Evolutionary conservation across 129 eudicot genomes (phyloP).

Genomic region (Saposhnikovia divaricata): DNA sequence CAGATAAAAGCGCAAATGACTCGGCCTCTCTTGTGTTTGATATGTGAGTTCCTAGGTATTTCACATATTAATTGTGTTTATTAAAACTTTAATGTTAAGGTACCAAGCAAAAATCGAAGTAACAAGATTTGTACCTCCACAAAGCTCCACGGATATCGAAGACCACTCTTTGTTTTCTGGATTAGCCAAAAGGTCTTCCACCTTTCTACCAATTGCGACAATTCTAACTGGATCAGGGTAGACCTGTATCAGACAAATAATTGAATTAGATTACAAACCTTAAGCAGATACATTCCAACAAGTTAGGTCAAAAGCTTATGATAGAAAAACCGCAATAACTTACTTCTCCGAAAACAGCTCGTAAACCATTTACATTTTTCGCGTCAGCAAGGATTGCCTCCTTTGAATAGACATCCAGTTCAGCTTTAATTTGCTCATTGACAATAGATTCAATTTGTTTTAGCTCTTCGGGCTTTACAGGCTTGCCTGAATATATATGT

Average conservation of each 20-base stretch:
- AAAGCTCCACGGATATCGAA: constrained; percentile 79
- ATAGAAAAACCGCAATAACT: constrained; percentile 2
- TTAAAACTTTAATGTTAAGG: neutral
- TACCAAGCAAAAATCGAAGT: neutral
- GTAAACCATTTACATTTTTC: constrained; percentile 61
- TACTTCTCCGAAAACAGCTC: constrained; percentile 99
- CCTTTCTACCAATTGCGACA: constrained; percentile 76
- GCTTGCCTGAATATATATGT: constrained; percentile 65
- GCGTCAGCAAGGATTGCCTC: constrained; percentile 86
- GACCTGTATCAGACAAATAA: constrained; percentile 33
- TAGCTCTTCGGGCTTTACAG: constrained; percentile 77
- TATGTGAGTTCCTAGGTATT: constrained; percentile 72
- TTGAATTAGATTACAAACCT: neutral
- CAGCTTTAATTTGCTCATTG: constrained; percentile 81
- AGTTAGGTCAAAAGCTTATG: neutral
- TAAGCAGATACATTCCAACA: neutral
- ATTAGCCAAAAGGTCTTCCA: constrained; percentile 69
- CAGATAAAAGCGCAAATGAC: constrained; percentile 85
- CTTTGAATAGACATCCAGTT: constrained; percentile 74
- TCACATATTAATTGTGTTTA: neutral
- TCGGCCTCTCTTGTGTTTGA: constrained; percentile 84
- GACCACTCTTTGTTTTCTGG: constrained; percentile 74
- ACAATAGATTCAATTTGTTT: constrained; percentile 74
- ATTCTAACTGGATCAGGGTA: constrained; percentile 96
- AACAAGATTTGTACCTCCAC: constrained; percentile 58